phyloP scores from a whole-genome alignment of 306 rosid genomes.

The Castanopsis chinensis region DNA sequence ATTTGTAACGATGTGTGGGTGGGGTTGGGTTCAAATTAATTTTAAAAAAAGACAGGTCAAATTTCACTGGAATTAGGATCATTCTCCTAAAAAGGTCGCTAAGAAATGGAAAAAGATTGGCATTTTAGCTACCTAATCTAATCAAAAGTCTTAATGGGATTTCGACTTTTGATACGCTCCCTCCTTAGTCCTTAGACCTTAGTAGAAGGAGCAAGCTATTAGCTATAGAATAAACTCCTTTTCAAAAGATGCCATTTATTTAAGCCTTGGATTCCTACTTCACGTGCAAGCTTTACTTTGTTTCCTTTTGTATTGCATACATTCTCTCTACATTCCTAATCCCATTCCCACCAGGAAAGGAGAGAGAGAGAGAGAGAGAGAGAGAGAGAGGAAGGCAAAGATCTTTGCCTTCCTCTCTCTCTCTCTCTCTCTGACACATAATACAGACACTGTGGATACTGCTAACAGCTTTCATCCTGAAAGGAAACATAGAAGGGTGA shows the following conservation, averaged over 20 bases:
- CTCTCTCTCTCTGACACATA: background rate
- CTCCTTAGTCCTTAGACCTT: background rate
- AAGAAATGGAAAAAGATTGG: background rate
- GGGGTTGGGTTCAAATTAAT: background rate
- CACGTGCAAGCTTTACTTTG: constrained; percentile 5
- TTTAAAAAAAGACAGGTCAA: background rate
- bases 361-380: background rate
- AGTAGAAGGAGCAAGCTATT: background rate
- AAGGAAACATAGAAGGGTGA: too few species aligned
- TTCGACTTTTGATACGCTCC: background rate
- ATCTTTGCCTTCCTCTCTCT: background rate
- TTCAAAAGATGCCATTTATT: background rate
- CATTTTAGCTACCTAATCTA: background rate
- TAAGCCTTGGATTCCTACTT: constrained; percentile 31
- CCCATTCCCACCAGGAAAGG: constrained; percentile 28
- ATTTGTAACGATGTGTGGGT: too few species aligned
- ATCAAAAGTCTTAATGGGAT: background rate
- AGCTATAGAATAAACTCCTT: background rate
- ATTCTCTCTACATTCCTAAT: constrained; percentile 12
- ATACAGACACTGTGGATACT: too few species aligned
- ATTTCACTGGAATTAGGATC: background rate
- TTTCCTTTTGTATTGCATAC: constrained; percentile 25
- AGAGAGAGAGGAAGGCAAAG: background rate
- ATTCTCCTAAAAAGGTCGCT: background rate
- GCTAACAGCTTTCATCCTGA: background rate